Evolutionary conservation across 352 stramenopile species (phyloP).

Genomic region (Pythium brachiatum): DNA sequence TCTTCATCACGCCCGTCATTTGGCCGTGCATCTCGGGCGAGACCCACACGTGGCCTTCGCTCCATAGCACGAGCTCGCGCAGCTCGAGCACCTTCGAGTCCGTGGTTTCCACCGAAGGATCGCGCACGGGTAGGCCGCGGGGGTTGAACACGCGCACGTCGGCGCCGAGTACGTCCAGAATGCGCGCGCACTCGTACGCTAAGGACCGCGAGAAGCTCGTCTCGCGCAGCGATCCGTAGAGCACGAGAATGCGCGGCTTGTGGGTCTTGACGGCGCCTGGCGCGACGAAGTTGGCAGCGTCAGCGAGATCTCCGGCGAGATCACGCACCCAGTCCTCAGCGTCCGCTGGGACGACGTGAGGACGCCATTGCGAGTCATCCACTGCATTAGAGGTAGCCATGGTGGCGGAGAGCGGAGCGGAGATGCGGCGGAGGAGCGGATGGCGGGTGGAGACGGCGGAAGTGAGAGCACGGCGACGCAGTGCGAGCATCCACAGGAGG

Average conservation of each 20-base stretch:
- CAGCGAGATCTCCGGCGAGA: conserved; percentile 24
- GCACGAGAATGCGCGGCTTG: conserved; percentile 48
- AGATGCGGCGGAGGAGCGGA: background rate
- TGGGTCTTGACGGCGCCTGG: conserved; percentile 28
- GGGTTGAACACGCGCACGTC: conserved; percentile 49
- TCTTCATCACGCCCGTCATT: conserved; percentile 69
- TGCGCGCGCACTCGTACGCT: conserved; percentile 53
- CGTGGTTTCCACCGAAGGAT: conserved; percentile 45
- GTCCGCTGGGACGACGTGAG: conserved; percentile 22
- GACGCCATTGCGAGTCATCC: conserved; percentile 21
- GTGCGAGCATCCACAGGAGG: conserved; percentile 2
- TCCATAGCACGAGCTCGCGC: conserved; percentile 55
- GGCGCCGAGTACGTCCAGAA: conserved; percentile 55
- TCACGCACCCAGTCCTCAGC: conserved; percentile 27
- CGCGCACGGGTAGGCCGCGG: conserved; percentile 46
- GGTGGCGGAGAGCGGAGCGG: background rate
- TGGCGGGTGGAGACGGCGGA: background rate
- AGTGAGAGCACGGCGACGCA: background rate
- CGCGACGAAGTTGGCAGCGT: conserved; percentile 13
- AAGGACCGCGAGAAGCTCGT: conserved; percentile 47
- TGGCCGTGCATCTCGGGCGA: conserved; percentile 65
- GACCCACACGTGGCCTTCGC: conserved; percentile 61
- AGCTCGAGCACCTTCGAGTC: conserved; percentile 60
- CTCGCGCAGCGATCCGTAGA: conserved; percentile 57
- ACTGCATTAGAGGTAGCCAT: background rate